Evolutionary conservation across 805 yeast genomes (phyloP), one percentile per base, ranked within the genome.

Genomic region (Spathaspora sp.): DNA sequence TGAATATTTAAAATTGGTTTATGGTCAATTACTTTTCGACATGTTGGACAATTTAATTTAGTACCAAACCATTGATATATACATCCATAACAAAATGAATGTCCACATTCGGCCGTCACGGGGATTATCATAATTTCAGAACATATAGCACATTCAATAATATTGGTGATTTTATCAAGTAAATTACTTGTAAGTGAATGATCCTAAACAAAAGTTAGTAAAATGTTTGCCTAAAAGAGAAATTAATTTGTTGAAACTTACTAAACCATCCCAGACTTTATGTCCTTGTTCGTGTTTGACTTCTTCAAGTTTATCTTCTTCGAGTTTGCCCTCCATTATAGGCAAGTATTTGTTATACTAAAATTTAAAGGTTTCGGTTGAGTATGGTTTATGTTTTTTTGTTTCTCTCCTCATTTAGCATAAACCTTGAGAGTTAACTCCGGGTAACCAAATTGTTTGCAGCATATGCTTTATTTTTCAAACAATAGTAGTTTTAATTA

Each of bases 71-170:
- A 87, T 20, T 76, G 73, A 17, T 72, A 68, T n/a, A 86, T 62
- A 62, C 93, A 71, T 19, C 70, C 78, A 61, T 87, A 87, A 65
- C 93, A 87, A 58, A 82, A 86, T 29, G 86, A 79, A 62, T 87
- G 94, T 2, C 93, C 93, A 68, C 94, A 87, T 11, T 72, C 64
- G 0, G 83, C 72, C 58, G 81, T 70, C 58, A 83, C 80, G 1
- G 94, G 93, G 1, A 78, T 77, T 55, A 75, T 78, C 86, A 87
- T 82, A 47, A 79, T 67, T 49, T 87, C 93, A 35, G 85, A 83
- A 60, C 94, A 87, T 10, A 87, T 76, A 6, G 86, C 75, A 61
- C 94, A 87, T 54, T 74, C 78, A 39, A 78, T 52, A 6, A 66
- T 60, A 29, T 65, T 50, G 31, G 64, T 46, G 46, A 66, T 65